These are phyloP conservation scores for Arthroderma sp. DNA, from an alignment of 2,329 filamentous ascomycete species.

Conservation along the genomic window DNA sequence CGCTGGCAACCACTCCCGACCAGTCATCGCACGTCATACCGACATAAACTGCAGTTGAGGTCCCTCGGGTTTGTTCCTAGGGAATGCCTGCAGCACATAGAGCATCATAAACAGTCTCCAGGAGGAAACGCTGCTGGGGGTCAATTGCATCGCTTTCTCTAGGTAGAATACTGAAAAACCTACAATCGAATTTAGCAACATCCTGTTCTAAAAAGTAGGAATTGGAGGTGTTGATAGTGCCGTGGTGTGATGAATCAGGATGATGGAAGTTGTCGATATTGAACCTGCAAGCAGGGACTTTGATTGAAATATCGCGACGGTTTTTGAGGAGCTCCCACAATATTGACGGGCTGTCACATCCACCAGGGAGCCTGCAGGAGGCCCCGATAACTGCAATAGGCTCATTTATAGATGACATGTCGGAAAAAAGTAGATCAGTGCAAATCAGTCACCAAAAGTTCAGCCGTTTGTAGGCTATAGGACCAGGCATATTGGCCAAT, in stretches of 20 bases:
- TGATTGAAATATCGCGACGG: constrained; percentile 3
- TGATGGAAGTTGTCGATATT: constrained; percentile 11
- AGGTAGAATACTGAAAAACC: constrained; percentile 19
- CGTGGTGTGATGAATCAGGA: constrained; percentile 6
- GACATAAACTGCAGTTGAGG: constrained; percentile 22
- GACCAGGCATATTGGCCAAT: too few species aligned
- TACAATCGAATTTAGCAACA: constrained; percentile 17
- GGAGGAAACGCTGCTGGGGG: constrained; percentile 19
- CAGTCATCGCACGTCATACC: constrained; percentile 22
- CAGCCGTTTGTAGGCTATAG: too few species aligned
- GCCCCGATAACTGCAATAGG: constrained; percentile 19
- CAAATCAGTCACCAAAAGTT: too few species aligned
- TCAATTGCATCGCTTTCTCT: constrained; percentile 19
- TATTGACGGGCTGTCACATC: constrained; percentile 16
- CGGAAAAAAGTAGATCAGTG: too few species aligned
- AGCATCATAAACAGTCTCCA: constrained; percentile 19
- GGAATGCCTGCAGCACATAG: constrained; percentile 17
- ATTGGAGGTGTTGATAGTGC: constrained; percentile 7
- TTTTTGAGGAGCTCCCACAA: constrained; percentile 23
- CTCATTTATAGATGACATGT: not conserved
- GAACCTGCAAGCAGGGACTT: constrained; percentile 12
- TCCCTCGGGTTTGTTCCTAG: constrained; percentile 17
- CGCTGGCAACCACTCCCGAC: constrained; percentile 11
- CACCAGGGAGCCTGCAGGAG: constrained; percentile 25
- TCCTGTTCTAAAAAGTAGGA: constrained; percentile 16